These are phyloP conservation scores for Globisporangium parvum DNA, from an alignment of 352 stramenopile species.

Conservation along the genomic window DNA sequence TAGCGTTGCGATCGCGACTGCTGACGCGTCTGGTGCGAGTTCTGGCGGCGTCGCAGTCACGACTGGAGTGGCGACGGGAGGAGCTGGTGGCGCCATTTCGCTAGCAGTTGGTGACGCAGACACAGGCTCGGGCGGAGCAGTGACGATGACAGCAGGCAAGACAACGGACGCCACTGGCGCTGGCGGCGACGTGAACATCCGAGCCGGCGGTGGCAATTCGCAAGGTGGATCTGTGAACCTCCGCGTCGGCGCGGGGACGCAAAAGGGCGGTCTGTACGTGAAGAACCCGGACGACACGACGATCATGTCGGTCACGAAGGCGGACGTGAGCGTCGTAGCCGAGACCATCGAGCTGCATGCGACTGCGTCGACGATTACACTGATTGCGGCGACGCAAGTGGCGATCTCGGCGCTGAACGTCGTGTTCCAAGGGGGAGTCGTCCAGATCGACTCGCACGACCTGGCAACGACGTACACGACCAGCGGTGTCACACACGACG, in stretches of 20 bases:
- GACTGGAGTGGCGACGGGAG: slow-evolving; percentile 23
- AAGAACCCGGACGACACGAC: slow-evolving; percentile 14
- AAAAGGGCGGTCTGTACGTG: slow-evolving; percentile 27
- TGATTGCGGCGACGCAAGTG: slow-evolving; percentile 30
- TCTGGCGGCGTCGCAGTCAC: slow-evolving; percentile 30
- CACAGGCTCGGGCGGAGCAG: slow-evolving; percentile 22
- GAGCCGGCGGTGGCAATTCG: slow-evolving; percentile 22
- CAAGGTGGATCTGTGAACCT: slow-evolving; percentile 37
- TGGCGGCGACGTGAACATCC: slow-evolving; percentile 38
- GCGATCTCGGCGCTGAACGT: slow-evolving; percentile 38
- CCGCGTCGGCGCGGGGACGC: slow-evolving; percentile 13
- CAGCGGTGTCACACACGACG: slow-evolving; percentile 11
- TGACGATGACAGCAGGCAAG: slow-evolving; percentile 40
- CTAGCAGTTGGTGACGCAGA: slow-evolving; percentile 31
- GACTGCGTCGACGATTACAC: slow-evolving; percentile 33
- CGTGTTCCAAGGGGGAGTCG: slow-evolving; percentile 29
- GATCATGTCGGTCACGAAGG: slow-evolving; percentile 33
- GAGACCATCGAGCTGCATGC: slow-evolving; percentile 30
- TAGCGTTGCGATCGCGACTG: slow-evolving; percentile 29
- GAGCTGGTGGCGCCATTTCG: slow-evolving; percentile 27
- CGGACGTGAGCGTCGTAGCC: slow-evolving; percentile 20
- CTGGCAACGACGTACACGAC: slow-evolving; percentile 28
- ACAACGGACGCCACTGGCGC: slow-evolving; percentile 20
- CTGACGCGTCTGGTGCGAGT: slow-evolving; percentile 18
- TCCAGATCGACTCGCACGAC: slow-evolving; percentile 44